Percentiles rank a stretch among this genome's conserved stretches.
Evolutionary conservation across 345 rosid genomes (phyloP).

Genomic region (Syzygium jambos): DNA sequence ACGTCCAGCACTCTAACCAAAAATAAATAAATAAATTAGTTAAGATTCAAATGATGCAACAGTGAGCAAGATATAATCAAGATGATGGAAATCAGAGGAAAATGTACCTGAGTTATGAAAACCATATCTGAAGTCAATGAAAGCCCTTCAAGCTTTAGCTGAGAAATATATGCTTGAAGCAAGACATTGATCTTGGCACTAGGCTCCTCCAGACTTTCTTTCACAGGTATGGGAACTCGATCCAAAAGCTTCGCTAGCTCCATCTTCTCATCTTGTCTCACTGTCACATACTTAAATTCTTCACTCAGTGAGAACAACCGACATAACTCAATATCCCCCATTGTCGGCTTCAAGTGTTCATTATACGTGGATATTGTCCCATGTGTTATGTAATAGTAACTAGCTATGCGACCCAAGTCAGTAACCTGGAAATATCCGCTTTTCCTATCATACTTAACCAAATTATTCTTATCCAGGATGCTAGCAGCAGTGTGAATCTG

Average conservation of each 20-base stretch:
- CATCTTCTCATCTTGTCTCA: constrained; percentile 98
- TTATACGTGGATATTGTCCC: constrained; percentile 92
- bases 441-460: constrained; percentile 84
- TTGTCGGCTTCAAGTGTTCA: constrained; percentile 91
- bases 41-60: not conserved
- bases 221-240: constrained; percentile 89
- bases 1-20: constrained; percentile 78
- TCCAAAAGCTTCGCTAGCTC: constrained; percentile 91
- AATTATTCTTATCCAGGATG: constrained; percentile 77
- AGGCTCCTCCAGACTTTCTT: constrained; percentile 95
- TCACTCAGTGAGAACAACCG: constrained; percentile 84
- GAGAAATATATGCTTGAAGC: constrained; percentile 93
- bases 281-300: constrained; percentile 90
- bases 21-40: not conserved
- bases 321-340: constrained; percentile 94
- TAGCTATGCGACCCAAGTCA: constrained; percentile 99
- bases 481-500: constrained; percentile 95
- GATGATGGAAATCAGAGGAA: not conserved
- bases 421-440: constrained; percentile 97
- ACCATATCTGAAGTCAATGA: constrained; percentile 95
- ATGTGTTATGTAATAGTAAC: constrained; percentile 85
- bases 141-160: constrained; percentile 94
- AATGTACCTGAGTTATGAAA: constrained; percentile 76
- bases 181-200: constrained; percentile 92
- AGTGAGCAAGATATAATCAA: not conserved